phyloP scores from a whole-genome alignment of 495 filamentous ascomycete species.

The Trichoderma virens region DNA sequence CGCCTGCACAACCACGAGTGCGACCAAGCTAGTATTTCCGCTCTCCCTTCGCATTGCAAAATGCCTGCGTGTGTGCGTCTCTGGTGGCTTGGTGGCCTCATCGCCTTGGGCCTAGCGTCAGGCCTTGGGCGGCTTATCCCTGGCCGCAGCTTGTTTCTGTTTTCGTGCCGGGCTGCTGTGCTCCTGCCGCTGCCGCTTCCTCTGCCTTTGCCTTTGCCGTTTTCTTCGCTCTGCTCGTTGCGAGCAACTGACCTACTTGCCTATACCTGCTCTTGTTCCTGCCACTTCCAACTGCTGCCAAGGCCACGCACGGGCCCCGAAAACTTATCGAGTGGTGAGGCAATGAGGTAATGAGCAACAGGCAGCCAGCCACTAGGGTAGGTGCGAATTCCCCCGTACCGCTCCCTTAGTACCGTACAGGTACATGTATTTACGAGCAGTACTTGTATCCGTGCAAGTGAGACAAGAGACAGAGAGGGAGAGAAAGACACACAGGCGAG shows the following conservation, averaged over 20 bases:
- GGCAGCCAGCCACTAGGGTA: neutral
- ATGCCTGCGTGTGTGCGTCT: neutral
- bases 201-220: too few relatives aligned
- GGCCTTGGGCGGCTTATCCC: neutral
- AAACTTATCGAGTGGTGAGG: neutral
- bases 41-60: too few relatives aligned
- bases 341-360: neutral
- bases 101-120: neutral
- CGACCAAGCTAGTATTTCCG: too few relatives aligned
- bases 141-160: neutral
- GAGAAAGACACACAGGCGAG: neutral
- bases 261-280: too few relatives aligned
- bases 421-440: too few relatives aligned
- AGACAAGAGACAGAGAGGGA: neutral
- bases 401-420: too few relatives aligned
- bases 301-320: neutral
- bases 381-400: too few relatives aligned
- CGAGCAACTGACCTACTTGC: neutral
- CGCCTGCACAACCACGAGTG: too few relatives aligned
- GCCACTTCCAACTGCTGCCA: neutral
- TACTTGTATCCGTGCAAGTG: neutral
- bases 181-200: neutral
- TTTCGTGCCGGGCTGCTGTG: slow-evolving; percentile 4
- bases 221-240: neutral
- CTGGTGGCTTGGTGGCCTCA: neutral